These are phyloP conservation scores for Aeminium ludgeri DNA, from an alignment of 495 filamentous ascomycete genomes.

Conservation along the genomic window DNA sequence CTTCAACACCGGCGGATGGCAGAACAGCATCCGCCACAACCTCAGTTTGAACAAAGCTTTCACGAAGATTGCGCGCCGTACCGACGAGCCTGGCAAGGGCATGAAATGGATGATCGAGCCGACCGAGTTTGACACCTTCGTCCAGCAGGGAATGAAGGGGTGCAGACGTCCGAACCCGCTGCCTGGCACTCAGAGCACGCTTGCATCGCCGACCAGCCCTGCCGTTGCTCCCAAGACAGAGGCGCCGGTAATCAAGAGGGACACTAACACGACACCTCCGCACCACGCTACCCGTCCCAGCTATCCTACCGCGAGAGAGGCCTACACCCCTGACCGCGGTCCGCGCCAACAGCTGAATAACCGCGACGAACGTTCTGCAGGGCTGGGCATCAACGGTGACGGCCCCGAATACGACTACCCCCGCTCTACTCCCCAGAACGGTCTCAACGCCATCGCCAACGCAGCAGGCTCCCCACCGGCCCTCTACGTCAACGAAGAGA, in stretches of 20 bases:
- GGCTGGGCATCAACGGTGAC: constrained; percentile 10
- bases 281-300: constrained; percentile 26
- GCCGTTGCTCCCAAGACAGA: too few species aligned
- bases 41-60: constrained; percentile 86
- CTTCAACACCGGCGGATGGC: constrained; percentile 71
- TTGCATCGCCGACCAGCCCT: constrained; percentile 11
- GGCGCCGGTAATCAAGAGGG: background rate
- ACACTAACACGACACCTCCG: constrained; percentile 30
- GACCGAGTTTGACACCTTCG: constrained; percentile 60
- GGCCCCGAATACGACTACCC: constrained; percentile 8
- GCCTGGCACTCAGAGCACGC: constrained; percentile 13
- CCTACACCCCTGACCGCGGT: constrained; percentile 41
- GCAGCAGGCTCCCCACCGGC: constrained; percentile 20
- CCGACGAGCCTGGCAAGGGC: constrained; percentile 91
- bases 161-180: constrained; percentile 18
- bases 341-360: constrained; percentile 21
- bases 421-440: constrained; percentile 15
- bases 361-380: too few species aligned
- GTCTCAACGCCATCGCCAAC: constrained; percentile 7
- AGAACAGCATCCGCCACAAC: constrained; percentile 96
- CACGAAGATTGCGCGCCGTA: constrained; percentile 74
- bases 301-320: constrained; percentile 29
- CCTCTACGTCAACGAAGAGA: constrained; percentile 14
- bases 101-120: constrained; percentile 94
- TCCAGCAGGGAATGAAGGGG: constrained; percentile 34